phyloP scores from a whole-genome alignment of 2,329 filamentous ascomycete species.

The Pseudocercospora fuligena region DNA sequence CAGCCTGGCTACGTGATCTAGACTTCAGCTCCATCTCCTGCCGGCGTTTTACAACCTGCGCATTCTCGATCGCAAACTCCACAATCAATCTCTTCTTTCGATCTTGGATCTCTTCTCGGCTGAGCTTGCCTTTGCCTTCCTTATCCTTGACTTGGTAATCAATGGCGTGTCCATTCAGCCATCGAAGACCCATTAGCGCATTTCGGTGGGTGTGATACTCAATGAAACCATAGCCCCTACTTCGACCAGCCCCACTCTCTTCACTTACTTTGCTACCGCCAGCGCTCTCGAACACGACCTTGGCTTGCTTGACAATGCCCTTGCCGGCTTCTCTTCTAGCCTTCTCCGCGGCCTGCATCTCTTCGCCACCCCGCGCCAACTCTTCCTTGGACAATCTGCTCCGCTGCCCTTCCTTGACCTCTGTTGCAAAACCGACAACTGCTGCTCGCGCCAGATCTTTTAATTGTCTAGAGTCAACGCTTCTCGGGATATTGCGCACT shows the following conservation, averaged over 20 bases:
- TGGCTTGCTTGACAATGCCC: constrained; percentile 87
- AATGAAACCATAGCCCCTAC: constrained; percentile 94
- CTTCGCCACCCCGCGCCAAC: constrained; percentile 74
- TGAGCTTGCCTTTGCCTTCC: constrained; percentile 44
- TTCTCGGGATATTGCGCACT: constrained; percentile 85
- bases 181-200: constrained; percentile 92
- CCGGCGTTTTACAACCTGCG: constrained; percentile 86
- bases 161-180: constrained; percentile 80
- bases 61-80: constrained; percentile 98
- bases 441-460: constrained; percentile 90
- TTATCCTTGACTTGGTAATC: constrained; percentile 57
- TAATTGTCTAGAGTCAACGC: constrained; percentile 81
- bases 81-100: constrained; percentile 89
- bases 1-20: constrained; percentile 48
- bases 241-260: constrained; percentile 76
- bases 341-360: constrained; percentile 79
- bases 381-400: constrained; percentile 89
- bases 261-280: constrained; percentile 85
- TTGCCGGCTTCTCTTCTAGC: constrained; percentile 81
- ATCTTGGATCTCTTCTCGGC: constrained; percentile 60
- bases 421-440: constrained; percentile 90
- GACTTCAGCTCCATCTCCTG: constrained; percentile 66
- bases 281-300: constrained; percentile 88
- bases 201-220: constrained; percentile 94
- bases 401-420: constrained; percentile 79